Evolutionary conservation across 805 yeast genomes (phyloP).

Genomic region (Saturnispora mendoncae): DNA sequence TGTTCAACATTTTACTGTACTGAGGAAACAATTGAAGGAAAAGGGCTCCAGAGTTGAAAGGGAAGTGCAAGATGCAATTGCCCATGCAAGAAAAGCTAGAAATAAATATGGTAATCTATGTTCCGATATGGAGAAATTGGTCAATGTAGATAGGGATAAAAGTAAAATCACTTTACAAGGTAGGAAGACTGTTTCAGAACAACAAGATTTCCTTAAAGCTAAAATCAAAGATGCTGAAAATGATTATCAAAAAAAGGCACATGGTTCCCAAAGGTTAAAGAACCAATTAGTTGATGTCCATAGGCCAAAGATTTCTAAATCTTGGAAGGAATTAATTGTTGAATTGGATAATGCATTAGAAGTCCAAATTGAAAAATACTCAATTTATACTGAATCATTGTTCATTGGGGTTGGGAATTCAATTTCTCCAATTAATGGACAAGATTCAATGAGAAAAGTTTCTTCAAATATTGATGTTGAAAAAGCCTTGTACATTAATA

Average conservation of each 20-base stretch:
- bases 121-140: constrained; percentile 76
- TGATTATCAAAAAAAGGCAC: constrained; percentile 75
- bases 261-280: constrained; percentile 61
- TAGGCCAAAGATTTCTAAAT: constrained; percentile 69
- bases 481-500: constrained; percentile 64
- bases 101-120: constrained; percentile 67
- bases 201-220: constrained; percentile 77
- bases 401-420: constrained; percentile 79
- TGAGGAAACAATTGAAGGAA: constrained; percentile 74
- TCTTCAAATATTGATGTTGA: constrained; percentile 80
- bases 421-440: constrained; percentile 58
- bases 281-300: constrained; percentile 61
- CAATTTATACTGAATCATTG: constrained; percentile 78
- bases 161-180: constrained; percentile 76
- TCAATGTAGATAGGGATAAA: constrained; percentile 69
- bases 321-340: constrained; percentile 65
- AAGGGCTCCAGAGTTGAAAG: constrained; percentile 75
- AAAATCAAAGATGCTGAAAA: constrained; percentile 80
- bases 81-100: constrained; percentile 83
- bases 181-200: constrained; percentile 71
- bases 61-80: constrained; percentile 74
- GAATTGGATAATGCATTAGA: constrained; percentile 88
- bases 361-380: constrained; percentile 79
- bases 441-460: constrained; percentile 57
- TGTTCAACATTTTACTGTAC: constrained; percentile 56